Evolutionary conservation across 495 filamentous ascomycete genomes (phyloP).

Genomic region (Aspergillus leporis): DNA sequence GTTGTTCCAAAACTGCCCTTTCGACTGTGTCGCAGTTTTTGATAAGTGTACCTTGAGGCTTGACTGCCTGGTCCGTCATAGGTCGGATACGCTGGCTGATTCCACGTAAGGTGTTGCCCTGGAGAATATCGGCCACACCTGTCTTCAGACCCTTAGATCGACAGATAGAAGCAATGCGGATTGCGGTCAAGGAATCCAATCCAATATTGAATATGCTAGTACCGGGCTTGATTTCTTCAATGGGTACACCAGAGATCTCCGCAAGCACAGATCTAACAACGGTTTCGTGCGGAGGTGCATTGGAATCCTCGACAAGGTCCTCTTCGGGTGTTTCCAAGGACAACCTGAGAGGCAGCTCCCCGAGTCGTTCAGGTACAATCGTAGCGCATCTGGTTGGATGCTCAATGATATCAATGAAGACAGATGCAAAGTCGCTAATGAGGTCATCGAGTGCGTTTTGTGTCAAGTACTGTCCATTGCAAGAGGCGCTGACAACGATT

Average conservation of each 20-base stretch:
- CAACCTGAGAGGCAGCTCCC: slow-evolving; percentile 23
- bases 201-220: slow-evolving; percentile 82
- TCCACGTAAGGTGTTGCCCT: slow-evolving; percentile 58
- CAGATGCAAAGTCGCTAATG: slow-evolving; percentile 53
- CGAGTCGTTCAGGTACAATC: slow-evolving; percentile 22
- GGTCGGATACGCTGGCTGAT: slow-evolving; percentile 45
- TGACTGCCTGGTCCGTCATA: slow-evolving; percentile 10
- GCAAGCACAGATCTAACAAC: slow-evolving; percentile 63
- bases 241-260: slow-evolving; percentile 59
- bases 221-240: slow-evolving; percentile 58
- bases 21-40: slow-evolving; percentile 29
- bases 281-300: slow-evolving; percentile 35
- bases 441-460: slow-evolving; percentile 45
- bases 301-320: neutral
- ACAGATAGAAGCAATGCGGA: slow-evolving; percentile 68
- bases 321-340: neutral
- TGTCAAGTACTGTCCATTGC: slow-evolving; percentile 22
- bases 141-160: slow-evolving; percentile 58
- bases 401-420: slow-evolving; percentile 30
- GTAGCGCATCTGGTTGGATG: slow-evolving; percentile 29
- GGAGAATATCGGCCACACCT: slow-evolving; percentile 65
- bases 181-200: slow-evolving; percentile 86
- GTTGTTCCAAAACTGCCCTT: slow-evolving; percentile 28
- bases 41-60: slow-evolving; percentile 13
- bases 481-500: slow-evolving; percentile 31